A percentile compares a stretch with the other conserved stretches of the same genome.
Conservation (phyloP, 2,329 filamentous ascomycete genomes). For the Alternaria sp. region DNA sequence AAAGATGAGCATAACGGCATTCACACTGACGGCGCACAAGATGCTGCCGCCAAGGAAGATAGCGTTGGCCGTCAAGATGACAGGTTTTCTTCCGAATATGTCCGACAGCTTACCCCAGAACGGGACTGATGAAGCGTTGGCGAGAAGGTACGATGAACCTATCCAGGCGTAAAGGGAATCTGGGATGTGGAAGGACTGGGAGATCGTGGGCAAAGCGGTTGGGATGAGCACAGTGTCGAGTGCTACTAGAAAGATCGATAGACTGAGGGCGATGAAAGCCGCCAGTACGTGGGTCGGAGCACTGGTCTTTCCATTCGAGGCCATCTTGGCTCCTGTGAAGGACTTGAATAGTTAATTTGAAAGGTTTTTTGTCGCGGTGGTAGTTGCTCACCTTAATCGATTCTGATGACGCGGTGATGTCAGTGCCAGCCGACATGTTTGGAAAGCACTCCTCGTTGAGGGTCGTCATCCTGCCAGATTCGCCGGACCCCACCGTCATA, state of each 20-base stretch:
- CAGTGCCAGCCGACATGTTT: background rate
- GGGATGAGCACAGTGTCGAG: slow-evolving; percentile 65
- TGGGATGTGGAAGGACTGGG: slow-evolving; percentile 65
- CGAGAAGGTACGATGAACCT: slow-evolving; percentile 56
- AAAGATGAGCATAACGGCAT: slow-evolving; percentile 60
- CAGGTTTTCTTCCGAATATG: slow-evolving; percentile 47
- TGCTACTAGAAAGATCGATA: slow-evolving; percentile 51
- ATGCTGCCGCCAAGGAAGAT: slow-evolving; percentile 59
- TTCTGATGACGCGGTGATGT: background rate
- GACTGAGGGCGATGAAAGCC: slow-evolving; percentile 38
- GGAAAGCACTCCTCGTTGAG: background rate
- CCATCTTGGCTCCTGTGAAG: background rate
- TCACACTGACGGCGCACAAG: slow-evolving; percentile 55
- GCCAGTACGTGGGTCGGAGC: slow-evolving; percentile 17
- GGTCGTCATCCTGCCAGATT: background rate
- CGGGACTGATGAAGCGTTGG: slow-evolving; percentile 48
- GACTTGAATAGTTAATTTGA: background rate
- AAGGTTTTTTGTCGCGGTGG: background rate
- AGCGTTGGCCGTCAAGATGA: slow-evolving; percentile 42
- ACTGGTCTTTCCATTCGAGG: background rate
- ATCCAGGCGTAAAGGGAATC: slow-evolving; percentile 79
- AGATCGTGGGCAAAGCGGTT: slow-evolving; percentile 71
- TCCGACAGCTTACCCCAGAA: slow-evolving; percentile 52
- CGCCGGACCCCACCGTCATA: background rate
- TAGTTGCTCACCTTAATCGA: background rate